Conservation (phyloP, 2,329 filamentous ascomycete genomes). For the Epicoccum nigrum region DNA sequence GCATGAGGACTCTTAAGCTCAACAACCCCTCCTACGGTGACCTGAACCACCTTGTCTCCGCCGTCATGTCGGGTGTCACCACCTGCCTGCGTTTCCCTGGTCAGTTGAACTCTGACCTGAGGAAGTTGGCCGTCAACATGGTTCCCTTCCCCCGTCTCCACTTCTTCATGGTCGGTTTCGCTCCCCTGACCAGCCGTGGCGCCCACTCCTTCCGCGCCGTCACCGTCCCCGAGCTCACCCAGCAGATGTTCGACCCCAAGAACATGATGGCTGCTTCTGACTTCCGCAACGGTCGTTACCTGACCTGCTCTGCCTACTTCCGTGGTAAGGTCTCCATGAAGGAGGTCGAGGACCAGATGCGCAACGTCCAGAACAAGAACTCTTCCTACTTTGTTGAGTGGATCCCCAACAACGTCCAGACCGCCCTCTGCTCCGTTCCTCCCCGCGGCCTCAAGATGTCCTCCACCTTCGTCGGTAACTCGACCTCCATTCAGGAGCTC, state of each 20-base stretch:
- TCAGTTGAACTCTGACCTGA: slow-evolving; percentile 99
- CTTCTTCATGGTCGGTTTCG: slow-evolving; percentile 99
- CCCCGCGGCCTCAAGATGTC: slow-evolving; percentile 99
- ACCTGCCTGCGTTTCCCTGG: slow-evolving; percentile 99
- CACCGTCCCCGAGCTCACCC: slow-evolving; percentile 95
- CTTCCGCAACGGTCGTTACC: slow-evolving; percentile 99
- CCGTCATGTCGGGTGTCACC: slow-evolving; percentile 99
- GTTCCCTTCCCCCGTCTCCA: slow-evolving; percentile 99
- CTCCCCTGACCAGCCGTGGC: slow-evolving; percentile 91
- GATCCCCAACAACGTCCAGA: slow-evolving; percentile 99
- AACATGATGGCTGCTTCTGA: slow-evolving; percentile 99
- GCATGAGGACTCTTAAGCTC: slow-evolving; percentile 99
- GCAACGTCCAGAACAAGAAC: slow-evolving; percentile 99
- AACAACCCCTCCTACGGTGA: slow-evolving; percentile 98
- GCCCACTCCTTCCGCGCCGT: slow-evolving; percentile 97
- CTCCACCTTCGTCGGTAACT: slow-evolving; percentile 98
- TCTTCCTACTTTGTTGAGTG: slow-evolving; percentile 99
- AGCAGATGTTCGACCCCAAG: slow-evolving; percentile 99
- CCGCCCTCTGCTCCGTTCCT: slow-evolving; percentile 97
- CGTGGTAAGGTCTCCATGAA: slow-evolving; percentile 99
- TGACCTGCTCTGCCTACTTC: slow-evolving; percentile 99
- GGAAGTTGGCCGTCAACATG: slow-evolving; percentile 99
- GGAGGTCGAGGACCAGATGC: slow-evolving; percentile 99
- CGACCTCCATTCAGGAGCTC: slow-evolving; percentile 98
- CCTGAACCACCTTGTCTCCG: slow-evolving; percentile 98